Percentiles rank a stretch among this genome's conserved stretches.
These are phyloP conservation scores for Acer yangbiense DNA, from an alignment of 345 rosid genomes.

Conservation along the genomic window DNA sequence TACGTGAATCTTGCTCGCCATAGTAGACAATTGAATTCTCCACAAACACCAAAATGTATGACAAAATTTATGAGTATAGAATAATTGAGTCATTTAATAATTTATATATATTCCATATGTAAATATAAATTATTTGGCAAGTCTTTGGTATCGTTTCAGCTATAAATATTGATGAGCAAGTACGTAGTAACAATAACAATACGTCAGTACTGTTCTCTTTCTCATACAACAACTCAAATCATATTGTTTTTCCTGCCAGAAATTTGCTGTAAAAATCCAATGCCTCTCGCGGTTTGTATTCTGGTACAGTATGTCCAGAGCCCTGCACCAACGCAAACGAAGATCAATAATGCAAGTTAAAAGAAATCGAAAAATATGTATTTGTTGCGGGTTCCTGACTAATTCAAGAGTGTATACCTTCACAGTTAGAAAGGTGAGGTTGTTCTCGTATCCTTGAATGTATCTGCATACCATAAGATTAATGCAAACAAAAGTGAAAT, in stretches of 20 bases:
- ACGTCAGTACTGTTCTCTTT: neutral
- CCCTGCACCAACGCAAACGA: conserved; percentile 53
- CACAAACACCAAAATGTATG: no score
- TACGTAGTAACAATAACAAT: neutral
- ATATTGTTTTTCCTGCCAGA: conserved; percentile 48
- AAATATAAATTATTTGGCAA: neutral
- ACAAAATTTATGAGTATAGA: no score
- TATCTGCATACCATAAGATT: conserved; percentile 40
- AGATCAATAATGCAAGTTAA: neutral
- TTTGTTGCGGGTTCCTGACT: neutral
- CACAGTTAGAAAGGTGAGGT: conserved; percentile 79
- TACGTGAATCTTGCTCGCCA: no score
- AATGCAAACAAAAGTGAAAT: neutral
- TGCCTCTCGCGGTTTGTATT: conserved; percentile 80
- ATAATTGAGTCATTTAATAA: neutral
- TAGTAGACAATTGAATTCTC: no score
- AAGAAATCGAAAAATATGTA: neutral
- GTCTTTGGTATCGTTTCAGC: neutral
- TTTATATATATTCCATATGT: neutral
- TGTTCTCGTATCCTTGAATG: conserved; percentile 68
- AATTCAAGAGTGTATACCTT: conserved; percentile 43
- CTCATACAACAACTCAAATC: neutral
- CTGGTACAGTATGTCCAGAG: conserved; percentile 88
- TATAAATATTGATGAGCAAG: neutral
- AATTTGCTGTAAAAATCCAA: conserved; percentile 78